Percentiles rank a stretch among this genome's conserved stretches.
Evolutionary conservation across 352 stramenopile genomes (phyloP).

Genomic region (Globisporangium spinosum): DNA sequence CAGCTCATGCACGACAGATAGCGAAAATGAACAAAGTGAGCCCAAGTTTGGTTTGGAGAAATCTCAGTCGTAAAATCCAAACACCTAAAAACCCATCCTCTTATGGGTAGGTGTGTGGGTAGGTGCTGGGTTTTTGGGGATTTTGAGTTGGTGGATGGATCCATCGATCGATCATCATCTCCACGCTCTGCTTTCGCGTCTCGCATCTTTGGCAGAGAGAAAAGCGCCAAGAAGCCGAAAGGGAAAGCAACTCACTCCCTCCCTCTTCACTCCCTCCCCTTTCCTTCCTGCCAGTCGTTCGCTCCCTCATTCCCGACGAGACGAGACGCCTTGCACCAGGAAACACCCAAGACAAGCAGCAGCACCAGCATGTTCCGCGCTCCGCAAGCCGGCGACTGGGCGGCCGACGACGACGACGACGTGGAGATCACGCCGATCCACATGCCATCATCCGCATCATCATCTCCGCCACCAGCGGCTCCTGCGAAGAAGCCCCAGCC

Average conservation of each 20-base stretch:
- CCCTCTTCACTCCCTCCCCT: not conserved
- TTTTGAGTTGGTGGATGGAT: not conserved
- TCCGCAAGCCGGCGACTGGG: slow-evolving; percentile 66
- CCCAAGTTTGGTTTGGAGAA: too few species aligned
- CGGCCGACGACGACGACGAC: slow-evolving; percentile 72
- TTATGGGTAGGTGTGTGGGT: too few species aligned
- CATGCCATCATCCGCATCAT: slow-evolving; percentile 7
- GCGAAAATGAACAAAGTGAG: too few species aligned
- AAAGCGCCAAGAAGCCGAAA: not conserved
- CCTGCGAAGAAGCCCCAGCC: slow-evolving; percentile 18
- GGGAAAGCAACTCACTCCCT: not conserved
- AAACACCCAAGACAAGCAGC: not conserved
- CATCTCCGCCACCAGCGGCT: slow-evolving; percentile 6
- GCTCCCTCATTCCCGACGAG: not conserved
- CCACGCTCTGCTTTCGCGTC: too few species aligned
- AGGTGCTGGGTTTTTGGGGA: too few species aligned
- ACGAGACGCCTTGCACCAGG: not conserved
- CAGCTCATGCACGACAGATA: too few species aligned
- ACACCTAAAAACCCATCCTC: too few species aligned
- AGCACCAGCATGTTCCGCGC: slow-evolving; percentile 71
- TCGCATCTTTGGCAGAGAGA: not conserved
- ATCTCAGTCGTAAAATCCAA: too few species aligned
- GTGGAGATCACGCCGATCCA: slow-evolving; percentile 34
- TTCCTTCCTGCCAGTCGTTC: not conserved
- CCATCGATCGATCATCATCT: not conserved